phyloP scores from a whole-genome alignment of 2,329 filamentous ascomycete genomes.

The Metarhizium guizhouense region DNA sequence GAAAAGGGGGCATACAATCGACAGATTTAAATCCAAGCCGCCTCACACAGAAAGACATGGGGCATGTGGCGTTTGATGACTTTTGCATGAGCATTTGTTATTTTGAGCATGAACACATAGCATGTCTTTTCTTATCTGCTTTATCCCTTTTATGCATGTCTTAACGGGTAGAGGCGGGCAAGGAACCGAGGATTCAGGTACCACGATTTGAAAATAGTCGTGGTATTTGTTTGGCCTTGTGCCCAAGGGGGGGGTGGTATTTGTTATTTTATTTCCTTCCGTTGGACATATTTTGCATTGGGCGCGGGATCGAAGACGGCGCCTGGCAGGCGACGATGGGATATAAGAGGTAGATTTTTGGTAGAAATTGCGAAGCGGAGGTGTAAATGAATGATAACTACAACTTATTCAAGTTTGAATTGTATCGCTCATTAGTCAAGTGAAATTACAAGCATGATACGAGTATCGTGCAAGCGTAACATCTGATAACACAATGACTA shows the following conservation, averaged over 20 bases:
- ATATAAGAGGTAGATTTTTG: background rate
- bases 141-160: background rate
- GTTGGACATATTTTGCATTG: background rate
- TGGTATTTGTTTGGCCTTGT: background rate
- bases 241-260: background rate
- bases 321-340: background rate
- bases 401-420: too few relatives aligned
- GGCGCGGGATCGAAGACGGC: background rate
- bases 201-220: background rate
- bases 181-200: background rate
- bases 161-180: background rate
- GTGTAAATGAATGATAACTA: background rate
- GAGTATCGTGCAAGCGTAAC: too few relatives aligned
- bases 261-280: background rate
- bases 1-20: background rate
- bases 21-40: background rate
- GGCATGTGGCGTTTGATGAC: constrained; percentile 9
- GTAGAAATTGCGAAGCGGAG: background rate
- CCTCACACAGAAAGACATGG: background rate
- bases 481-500: too few relatives aligned
- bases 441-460: too few relatives aligned
- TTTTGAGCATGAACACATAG: constrained; percentile 19
- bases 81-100: constrained; percentile 26
- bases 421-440: too few relatives aligned
- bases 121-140: constrained; percentile 3